Conservation (phyloP, 148 eudicot species). For the Cornus controversa region DNA sequence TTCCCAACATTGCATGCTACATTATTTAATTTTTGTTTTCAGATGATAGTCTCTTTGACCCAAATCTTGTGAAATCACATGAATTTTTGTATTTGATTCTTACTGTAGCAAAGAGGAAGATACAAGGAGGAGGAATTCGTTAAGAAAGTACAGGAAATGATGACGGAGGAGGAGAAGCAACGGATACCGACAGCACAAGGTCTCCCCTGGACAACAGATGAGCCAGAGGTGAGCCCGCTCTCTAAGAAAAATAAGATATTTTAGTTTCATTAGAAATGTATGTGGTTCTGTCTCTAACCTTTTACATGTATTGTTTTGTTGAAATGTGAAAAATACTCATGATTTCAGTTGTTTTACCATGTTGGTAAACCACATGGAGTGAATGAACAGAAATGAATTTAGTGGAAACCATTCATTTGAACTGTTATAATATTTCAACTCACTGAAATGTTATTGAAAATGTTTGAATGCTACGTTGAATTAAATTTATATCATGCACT, state of each 20-base stretch:
- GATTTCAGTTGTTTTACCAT: not conserved
- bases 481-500: not conserved
- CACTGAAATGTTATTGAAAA: not conserved
- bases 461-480: not conserved
- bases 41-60: not conserved
- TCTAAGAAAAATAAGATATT: not conserved
- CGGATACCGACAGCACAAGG: conserved; percentile 88
- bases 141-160: conserved; percentile 71
- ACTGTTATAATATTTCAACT: not conserved
- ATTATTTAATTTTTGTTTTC: not conserved
- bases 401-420: too few species aligned
- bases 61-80: conserved; percentile 1
- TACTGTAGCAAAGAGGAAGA: conserved; percentile 78
- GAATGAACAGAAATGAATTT: not conserved
- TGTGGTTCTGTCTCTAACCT: not conserved
- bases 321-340: not conserved
- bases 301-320: not conserved
- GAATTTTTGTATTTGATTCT: not conserved
- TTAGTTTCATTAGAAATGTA: not conserved
- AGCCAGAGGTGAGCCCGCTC: conserved; percentile 64
- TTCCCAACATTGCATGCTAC: not conserved
- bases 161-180: conserved; percentile 74
- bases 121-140: conserved; percentile 77
- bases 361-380: not conserved
- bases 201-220: conserved; percentile 94